These are phyloP conservation scores for Suhomyces maxii DNA, from an alignment of 1,139 yeast genomes.

Conservation along the genomic window DNA sequence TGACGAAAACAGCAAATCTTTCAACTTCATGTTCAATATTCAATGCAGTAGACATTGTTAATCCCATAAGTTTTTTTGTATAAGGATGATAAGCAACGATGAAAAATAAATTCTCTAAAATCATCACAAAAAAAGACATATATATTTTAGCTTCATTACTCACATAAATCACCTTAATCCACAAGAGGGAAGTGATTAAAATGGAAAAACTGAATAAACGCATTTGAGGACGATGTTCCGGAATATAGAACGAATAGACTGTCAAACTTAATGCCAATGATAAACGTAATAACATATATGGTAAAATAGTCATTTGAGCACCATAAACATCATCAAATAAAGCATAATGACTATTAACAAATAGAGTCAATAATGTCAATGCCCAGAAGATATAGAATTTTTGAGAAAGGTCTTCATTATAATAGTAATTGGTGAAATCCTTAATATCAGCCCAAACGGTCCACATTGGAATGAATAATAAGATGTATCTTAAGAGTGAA, in stretches of 20 bases:
- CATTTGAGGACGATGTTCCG: constrained; percentile 57
- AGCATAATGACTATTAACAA: constrained; percentile 50
- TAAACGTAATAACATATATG: constrained; percentile 49
- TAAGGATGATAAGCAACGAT: constrained; percentile 46
- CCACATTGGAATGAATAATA: constrained; percentile 60
- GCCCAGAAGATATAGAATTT: constrained; percentile 56
- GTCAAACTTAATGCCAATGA: constrained; percentile 36
- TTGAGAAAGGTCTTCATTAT: constrained; percentile 61
- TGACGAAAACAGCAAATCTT: constrained; percentile 56
- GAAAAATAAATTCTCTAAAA: constrained; percentile 42
- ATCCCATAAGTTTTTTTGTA: constrained; percentile 40
- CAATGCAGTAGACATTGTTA: constrained; percentile 57
- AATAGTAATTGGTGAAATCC: constrained; percentile 65
- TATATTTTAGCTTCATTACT: constrained; percentile 48
- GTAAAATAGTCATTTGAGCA: constrained; percentile 47
- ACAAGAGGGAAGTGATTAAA: constrained; percentile 33
- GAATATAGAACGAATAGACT: constrained; percentile 50
- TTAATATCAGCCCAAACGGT: constrained; percentile 65
- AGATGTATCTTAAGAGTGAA: constrained; percentile 48
- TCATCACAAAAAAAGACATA: constrained; percentile 41
- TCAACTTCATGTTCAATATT: constrained; percentile 71
- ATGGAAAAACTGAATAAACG: constrained; percentile 38
- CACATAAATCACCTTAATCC: constrained; percentile 53
- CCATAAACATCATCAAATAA: constrained; percentile 34
- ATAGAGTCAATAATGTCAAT: constrained; percentile 49